phyloP scores from a whole-genome alignment of 192 early-diverging fungal species.

The Backusella luteola region DNA sequence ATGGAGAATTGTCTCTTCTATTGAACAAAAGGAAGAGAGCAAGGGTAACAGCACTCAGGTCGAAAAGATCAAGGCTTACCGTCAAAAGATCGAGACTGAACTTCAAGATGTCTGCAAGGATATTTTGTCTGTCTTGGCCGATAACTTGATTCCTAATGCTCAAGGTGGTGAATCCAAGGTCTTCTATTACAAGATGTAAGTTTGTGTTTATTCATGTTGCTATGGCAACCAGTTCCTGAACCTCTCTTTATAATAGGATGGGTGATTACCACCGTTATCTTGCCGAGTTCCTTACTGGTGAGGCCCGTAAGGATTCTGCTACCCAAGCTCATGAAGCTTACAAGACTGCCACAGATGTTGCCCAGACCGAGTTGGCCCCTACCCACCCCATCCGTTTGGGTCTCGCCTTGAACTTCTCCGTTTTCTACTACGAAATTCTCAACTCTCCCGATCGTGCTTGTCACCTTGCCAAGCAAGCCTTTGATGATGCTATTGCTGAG shows the following conservation, averaged over 20 bases:
- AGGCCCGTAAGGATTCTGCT: slow-evolving; percentile 81
- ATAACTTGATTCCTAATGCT: slow-evolving; percentile 89
- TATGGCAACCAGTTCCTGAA: slow-evolving; percentile 37
- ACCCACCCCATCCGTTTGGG: slow-evolving; percentile 99
- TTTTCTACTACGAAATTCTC: slow-evolving; percentile 99
- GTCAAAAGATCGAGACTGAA: slow-evolving; percentile 92
- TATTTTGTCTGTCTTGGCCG: slow-evolving; percentile 87
- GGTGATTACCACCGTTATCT: slow-evolving; percentile 99
- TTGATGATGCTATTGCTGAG: slow-evolving; percentile 99
- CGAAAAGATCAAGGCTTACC: slow-evolving; percentile 92
- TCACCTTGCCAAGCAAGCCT: slow-evolving; percentile 94
- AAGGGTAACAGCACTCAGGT: slow-evolving; percentile 92
- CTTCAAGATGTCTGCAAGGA: slow-evolving; percentile 95
- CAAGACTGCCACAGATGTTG: slow-evolving; percentile 94
- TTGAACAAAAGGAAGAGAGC: slow-evolving; percentile 98
- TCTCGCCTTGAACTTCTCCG: slow-evolving; percentile 97
- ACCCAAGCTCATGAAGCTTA: slow-evolving; percentile 89
- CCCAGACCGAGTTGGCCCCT: slow-evolving; percentile 89
- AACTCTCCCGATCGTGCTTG: slow-evolving; percentile 98
- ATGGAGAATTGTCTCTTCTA: slow-evolving; percentile 98
- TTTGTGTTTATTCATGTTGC: slow-evolving; percentile 17
- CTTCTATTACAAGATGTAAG: slow-evolving; percentile 99
- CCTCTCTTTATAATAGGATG: slow-evolving; percentile 62
- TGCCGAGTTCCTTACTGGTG: slow-evolving; percentile 92
- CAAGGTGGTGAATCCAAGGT: slow-evolving; percentile 98